Base-by-base conservation (phyloP, 495 filamentous ascomycete species). In the Podospora comata region DNA sequence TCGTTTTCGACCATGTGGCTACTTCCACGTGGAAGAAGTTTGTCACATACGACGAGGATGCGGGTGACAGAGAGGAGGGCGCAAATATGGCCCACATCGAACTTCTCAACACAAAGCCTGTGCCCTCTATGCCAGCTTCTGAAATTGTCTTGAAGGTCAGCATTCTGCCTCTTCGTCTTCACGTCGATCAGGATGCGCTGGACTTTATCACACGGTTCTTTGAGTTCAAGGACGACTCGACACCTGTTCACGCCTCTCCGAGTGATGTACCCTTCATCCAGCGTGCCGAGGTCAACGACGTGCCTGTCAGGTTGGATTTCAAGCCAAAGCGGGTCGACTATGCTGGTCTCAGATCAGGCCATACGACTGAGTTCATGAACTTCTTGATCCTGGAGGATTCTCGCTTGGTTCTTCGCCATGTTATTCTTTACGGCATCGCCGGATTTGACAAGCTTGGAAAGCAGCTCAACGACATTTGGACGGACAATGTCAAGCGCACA, bases 11-110 rank as follows among this genome's bases (percentile, higher is more conserved):
- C 77, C 92, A 97, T 75, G 86, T 98, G 0, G 91, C 93, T 2
- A 95, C 93, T 0, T 98, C 95, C 9, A 98, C 94, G 1, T 99
- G 96, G 96, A 95, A 92, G 78, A 98, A 97, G 74, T 98, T 99
- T 76, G 90, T 91, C 53, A 97, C 92, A 0, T 97, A 96, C 73
- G 92, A 96, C 83, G 86, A 89, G 58, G 93, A 97, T 76, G 90
- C 88, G 6, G 92, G 92, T 7, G 88, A 91, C 68, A 86, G 94
- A 26, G 92, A 97, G 79, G 91, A 88, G 73, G 88, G 89, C 18
- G 90, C 88, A 4, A 91, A 88, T 75, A 97, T 97, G 94, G 83
- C 95, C 4, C 92, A 97, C 78, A 80, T 97, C 20, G 91, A 97
- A 73, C 80, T 97, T 11, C 81, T 94, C 64, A 97, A 91, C 62